Base-by-base conservation (phyloP, 352 stramenopile genomes). In the Thraustochytrium striatum region DNA sequence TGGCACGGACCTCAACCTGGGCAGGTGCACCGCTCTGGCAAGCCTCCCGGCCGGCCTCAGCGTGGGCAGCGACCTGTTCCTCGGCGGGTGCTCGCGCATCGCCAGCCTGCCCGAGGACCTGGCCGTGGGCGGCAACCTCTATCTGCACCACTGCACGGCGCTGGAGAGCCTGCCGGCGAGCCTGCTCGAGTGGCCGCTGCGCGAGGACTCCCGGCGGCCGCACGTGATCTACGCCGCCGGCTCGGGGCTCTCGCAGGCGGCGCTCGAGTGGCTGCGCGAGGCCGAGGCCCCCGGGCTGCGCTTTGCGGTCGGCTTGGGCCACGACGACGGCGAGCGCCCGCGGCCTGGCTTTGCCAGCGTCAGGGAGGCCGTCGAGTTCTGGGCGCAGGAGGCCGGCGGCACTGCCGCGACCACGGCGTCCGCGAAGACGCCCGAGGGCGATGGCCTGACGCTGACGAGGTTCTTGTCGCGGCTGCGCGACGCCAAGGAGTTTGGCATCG, bases 261-360 rank as follows among this genome's bases (percentile, higher is more conserved):
- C 44, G 1, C 41, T 75, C 21, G 65, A 75, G 50, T 75, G 65
- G 65, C 65, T 75, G 43, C 65, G 65, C 50, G 52, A 75, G 2
- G 65, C 44, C 7, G 65, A 75, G 50, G 44, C 65, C 9, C 44
- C 65, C 5, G 28, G 28, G n/a, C 7, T 75, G 35, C 65, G 65
- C n/a, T 75, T 75, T 30, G 41, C 65, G n/a, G 44, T 75, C 44
- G 58, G 41, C 19, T n/a, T 70, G 36, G 41, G n/a, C n/a, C n/a
- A n/a, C n/a, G n/a, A n/a, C 35, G 65, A 75, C 16, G 65, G 39
- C 30, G 32, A 19, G 7, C 35, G 50, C 8, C 35, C 50, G 25
- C 41, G 43, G 25, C 44, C 52, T 8, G 30, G 30, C 16, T 75
- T 75, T 68, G 43, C 16, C 21, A 75, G 50, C 30, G 58, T 75